Conservation (phyloP, 73 alveolate species). For the Paramecium primaurelia region DNA sequence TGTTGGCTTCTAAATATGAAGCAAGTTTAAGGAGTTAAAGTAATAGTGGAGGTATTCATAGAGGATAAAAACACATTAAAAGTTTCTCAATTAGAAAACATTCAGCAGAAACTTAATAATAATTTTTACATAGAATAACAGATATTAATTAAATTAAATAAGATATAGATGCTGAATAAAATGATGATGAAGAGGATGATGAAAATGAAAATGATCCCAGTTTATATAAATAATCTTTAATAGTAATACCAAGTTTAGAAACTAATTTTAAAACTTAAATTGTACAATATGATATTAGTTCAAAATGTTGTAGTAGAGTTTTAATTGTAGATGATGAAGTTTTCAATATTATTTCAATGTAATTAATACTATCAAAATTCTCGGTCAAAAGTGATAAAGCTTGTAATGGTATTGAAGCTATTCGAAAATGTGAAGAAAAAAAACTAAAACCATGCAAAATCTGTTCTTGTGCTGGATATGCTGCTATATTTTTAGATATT, state of each 20-base stretch:
- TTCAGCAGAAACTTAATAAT: background rate
- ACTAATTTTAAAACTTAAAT: conserved; percentile 13
- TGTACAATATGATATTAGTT: background rate
- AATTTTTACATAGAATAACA: background rate
- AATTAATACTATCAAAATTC: background rate
- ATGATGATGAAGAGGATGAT: background rate
- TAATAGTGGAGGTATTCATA: background rate
- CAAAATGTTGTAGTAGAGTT: conserved; percentile 5
- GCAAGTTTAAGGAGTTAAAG: background rate
- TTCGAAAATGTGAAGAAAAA: background rate
- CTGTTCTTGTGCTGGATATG: background rate
- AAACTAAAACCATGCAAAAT: background rate
- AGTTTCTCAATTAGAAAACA: background rate
- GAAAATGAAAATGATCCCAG: background rate
- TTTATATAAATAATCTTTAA: background rate
- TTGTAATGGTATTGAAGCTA: background rate
- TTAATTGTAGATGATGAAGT: conserved; percentile 27
- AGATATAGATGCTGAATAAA: background rate
- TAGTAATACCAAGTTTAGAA: background rate
- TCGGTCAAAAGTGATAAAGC: background rate
- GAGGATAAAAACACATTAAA: background rate
- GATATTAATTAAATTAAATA: background rate
- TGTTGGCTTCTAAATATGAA: conserved; percentile 4
- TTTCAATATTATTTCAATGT: background rate
- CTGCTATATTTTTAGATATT: background rate